Conservation (phyloP, 2,329 filamentous ascomycete genomes). For the Microdochium paspali region DNA sequence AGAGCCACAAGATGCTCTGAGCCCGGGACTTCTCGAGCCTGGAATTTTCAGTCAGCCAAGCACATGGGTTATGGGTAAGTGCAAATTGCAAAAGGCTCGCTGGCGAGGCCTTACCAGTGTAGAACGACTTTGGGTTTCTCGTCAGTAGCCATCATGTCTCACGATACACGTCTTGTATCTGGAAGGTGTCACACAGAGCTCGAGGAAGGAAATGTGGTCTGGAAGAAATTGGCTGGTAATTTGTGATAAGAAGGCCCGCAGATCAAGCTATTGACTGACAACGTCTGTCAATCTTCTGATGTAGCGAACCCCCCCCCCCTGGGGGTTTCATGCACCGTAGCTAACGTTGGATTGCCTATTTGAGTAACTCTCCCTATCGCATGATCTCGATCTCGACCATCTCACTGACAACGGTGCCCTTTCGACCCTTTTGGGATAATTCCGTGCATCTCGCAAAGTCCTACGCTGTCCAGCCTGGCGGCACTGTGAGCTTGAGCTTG, state of each 20-base stretch:
- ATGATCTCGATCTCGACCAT: not conserved
- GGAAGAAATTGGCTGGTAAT: too few species aligned
- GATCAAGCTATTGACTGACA: too few species aligned
- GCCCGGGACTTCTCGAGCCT: constrained; percentile 80
- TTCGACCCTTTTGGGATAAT: too few species aligned
- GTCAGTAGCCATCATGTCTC: constrained; percentile 14
- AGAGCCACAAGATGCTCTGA: constrained; percentile 76
- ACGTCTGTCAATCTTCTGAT: not conserved
- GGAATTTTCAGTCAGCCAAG: not conserved
- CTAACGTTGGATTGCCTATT: too few species aligned
- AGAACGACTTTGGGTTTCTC: constrained; percentile 47
- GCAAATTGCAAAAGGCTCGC: not conserved
- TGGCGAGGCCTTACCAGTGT: constrained; percentile 43
- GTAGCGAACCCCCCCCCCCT: too few species aligned
- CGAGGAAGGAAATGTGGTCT: too few species aligned
- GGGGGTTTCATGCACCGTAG: too few species aligned
- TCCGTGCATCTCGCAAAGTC: not conserved
- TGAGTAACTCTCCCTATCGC: not conserved
- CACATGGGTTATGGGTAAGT: constrained; percentile 5
- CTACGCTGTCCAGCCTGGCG: not conserved
- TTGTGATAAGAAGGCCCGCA: too few species aligned
- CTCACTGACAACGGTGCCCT: too few species aligned
- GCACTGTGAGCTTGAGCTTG: not conserved
- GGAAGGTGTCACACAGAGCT: too few species aligned
- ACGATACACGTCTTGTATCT: too few species aligned